These are phyloP conservation scores for Ophiosphaerella narmari DNA, from an alignment of 2,329 filamentous ascomycete genomes.

Conservation along the genomic window DNA sequence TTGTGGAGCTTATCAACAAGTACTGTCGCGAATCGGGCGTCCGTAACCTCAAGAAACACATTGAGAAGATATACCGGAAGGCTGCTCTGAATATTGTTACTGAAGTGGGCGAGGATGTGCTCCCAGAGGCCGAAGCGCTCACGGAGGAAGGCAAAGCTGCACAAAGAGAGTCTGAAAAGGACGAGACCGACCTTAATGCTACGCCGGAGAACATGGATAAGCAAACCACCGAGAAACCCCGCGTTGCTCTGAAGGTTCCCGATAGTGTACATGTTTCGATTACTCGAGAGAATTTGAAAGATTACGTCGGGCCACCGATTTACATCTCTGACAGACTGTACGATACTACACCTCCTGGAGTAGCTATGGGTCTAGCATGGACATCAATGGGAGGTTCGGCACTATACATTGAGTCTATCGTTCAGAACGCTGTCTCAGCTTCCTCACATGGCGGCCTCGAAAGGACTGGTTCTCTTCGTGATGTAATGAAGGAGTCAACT, in stretches of 20 bases:
- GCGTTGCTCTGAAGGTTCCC: constrained; percentile 79
- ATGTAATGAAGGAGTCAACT: constrained; percentile 98
- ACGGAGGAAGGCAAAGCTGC: constrained; percentile 86
- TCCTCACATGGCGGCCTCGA: constrained; percentile 79
- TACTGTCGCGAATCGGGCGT: constrained; percentile 98
- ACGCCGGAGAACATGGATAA: constrained; percentile 61
- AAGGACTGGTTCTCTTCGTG: constrained; percentile 92
- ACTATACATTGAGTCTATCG: constrained; percentile 94
- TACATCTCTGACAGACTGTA: constrained; percentile 96
- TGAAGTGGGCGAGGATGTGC: constrained; percentile 82
- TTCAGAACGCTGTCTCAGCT: constrained; percentile 78
- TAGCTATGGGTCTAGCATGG: constrained; percentile 98
- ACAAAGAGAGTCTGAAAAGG: constrained; percentile 71
- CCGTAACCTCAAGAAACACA: constrained; percentile 97
- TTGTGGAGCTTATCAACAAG: constrained; percentile 96
- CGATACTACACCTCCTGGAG: constrained; percentile 88
- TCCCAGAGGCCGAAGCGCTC: constrained; percentile 79
- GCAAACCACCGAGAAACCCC: constrained; percentile 68
- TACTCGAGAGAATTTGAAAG: constrained; percentile 85
- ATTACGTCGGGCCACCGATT: constrained; percentile 93
- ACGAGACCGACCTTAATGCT: constrained; percentile 66
- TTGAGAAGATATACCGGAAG: constrained; percentile 98
- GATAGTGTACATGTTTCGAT: constrained; percentile 86
- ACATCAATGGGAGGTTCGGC: constrained; percentile 96
- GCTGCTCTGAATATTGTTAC: constrained; percentile 96